Evolutionary conservation across 75 land plant genomes (phyloP), one percentile per base, ranked within the genome.

Genomic region (Sequoia sempervirens): DNA sequence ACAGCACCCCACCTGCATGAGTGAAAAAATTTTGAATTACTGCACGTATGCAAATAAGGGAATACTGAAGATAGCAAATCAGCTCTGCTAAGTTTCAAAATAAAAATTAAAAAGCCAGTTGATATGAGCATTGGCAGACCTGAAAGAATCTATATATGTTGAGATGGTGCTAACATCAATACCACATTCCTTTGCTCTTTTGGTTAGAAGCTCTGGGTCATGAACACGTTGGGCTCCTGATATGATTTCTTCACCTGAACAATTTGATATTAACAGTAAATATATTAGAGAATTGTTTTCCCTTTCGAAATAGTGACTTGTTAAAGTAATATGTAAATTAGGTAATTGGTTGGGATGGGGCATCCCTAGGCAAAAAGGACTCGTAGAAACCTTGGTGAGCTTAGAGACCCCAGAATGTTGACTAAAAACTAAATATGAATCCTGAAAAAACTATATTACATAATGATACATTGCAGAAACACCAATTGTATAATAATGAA

Each of bases 161-260:
- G 92, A 90, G 10, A 96, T 88, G n/a, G 93, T 88, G 23, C 84
- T 87, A 15, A 93, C 91, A 87, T 96, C 95, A 83, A 96, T 93
- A 12, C 97, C 94, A 83, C 91, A 92, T 30, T 88, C 91, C 45
- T 86, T 74, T 38, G 95, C 95, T 41, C 93, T 93, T 30, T 75
- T 81, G 28, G 86, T 78, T 64, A 96, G 76, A 72, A 91, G 82
- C 38, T 96, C 98, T 68, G 94, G 93, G 2, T 83, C 90, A 82
- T 96, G 98, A 32, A 95, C 79, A 90, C 98, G 94, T 85, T 95
- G 98, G 12, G 97, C 95, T 12, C 98, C 98, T 20, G 98, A 96
- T 3, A 96, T 95, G 36, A 95, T 96, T 85, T 96, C 98, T 90
- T 96, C 98, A 73, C 98, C 98, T 96, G 80, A 43, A 78, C 13